These are phyloP conservation scores for Herpetospermum pedunculosum DNA, from an alignment of 306 rosid species.

Conservation along the genomic window DNA sequence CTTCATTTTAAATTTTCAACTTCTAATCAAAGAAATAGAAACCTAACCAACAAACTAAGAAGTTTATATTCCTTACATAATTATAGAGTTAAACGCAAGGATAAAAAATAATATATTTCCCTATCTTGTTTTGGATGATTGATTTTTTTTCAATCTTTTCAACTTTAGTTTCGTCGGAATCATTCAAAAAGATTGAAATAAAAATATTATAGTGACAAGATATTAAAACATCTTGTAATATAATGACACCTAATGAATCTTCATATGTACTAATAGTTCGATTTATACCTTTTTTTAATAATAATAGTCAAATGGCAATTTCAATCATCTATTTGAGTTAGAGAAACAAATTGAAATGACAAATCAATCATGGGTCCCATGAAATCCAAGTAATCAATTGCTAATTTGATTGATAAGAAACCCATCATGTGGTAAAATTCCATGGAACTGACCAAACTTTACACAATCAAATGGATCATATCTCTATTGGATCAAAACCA, in stretches of 20 bases:
- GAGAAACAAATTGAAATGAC: conserved; percentile 7
- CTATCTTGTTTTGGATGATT: background rate
- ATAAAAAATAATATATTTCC: background rate
- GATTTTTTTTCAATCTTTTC: background rate
- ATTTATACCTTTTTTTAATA: background rate
- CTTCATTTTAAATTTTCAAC: background rate
- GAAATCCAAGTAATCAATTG: conserved; percentile 1
- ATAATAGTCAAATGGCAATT: background rate
- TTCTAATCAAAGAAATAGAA: background rate
- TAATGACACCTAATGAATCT: background rate
- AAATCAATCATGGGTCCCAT: conserved; percentile 10
- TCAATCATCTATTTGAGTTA: background rate
- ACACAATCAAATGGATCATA: background rate
- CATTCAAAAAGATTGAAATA: background rate
- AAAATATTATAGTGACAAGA: background rate
- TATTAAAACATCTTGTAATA: background rate
- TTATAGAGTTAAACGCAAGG: background rate
- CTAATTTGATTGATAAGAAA: conserved; percentile 4
- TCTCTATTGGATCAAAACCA: background rate
- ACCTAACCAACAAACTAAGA: background rate
- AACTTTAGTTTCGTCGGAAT: background rate
- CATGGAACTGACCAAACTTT: conserved; percentile 6
- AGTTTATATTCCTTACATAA: background rate
- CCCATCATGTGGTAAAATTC: conserved; percentile 4
- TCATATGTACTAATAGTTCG: background rate